Conservation (phyloP, 768 basidiomycete genomes). For the Mycena crocata region DNA sequence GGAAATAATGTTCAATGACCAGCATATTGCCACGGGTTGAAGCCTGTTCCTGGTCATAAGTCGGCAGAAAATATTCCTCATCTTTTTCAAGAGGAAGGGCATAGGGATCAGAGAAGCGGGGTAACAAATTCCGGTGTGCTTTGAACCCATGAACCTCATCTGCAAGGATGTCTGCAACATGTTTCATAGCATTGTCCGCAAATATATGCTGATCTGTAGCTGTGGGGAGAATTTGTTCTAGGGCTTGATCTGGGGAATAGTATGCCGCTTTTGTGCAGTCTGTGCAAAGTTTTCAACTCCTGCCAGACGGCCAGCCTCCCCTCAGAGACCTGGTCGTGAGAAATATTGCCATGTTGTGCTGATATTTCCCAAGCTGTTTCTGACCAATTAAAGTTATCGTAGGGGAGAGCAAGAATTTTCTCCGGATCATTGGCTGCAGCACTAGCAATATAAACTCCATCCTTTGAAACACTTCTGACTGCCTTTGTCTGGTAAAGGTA, state of each 20-base stretch:
- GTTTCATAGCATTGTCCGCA: background rate
- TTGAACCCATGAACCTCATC: background rate
- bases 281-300: constrained; percentile 2
- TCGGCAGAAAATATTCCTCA: constrained; percentile 21
- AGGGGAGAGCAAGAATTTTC: constrained; percentile 37
- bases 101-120: constrained; percentile 3
- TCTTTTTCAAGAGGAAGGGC: constrained; percentile 1
- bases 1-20: no score
- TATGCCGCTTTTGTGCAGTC: background rate
- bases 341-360: constrained; percentile 21
- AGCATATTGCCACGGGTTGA: no score
- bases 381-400: constrained; percentile 42
- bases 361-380: constrained; percentile 30
- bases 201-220: background rate
- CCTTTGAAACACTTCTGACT: constrained; percentile 22
- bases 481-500: constrained; percentile 23
- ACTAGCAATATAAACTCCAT: constrained; percentile 2
- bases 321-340: constrained; percentile 38
- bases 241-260: background rate
- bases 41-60: no score
- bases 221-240: constrained; percentile 3
- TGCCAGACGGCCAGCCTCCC: background rate
- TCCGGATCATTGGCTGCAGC: constrained; percentile 29
- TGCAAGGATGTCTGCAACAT: constrained; percentile 4
- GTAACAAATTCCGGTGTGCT: background rate